These are phyloP conservation scores for Saccharomyces hybrid DNA, from an alignment of 1,139 yeast genomes.

Conservation along the genomic window DNA sequence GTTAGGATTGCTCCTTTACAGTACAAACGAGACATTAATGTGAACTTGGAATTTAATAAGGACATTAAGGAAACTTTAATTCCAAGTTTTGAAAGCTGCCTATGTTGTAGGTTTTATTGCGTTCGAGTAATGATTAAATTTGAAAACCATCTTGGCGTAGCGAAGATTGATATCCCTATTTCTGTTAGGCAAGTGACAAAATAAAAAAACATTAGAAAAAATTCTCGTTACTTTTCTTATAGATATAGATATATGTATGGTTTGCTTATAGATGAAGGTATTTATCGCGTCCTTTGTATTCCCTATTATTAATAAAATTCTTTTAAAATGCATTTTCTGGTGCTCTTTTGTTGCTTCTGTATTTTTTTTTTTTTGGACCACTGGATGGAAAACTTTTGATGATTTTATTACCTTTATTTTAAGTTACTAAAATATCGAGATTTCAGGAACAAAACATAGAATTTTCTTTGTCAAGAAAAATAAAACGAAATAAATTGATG, in stretches of 20 bases:
- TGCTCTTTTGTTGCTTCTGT: not conserved
- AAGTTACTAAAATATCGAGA: not conserved
- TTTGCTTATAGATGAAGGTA: not conserved
- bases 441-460: not conserved
- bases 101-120: constrained; percentile 43
- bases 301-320: not conserved
- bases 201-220: not conserved
- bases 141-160: constrained; percentile 19
- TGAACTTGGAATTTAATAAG: constrained; percentile 21
- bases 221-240: not conserved
- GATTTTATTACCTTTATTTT: not conserved
- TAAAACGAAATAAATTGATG: not conserved
- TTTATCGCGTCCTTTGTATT: not conserved
- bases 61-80: constrained; percentile 36
- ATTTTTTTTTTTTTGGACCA: not conserved
- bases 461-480: not conserved
- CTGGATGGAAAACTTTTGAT: not conserved
- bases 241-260: not conserved
- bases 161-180: constrained; percentile 29
- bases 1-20: constrained; percentile 10
- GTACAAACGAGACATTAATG: constrained; percentile 13
- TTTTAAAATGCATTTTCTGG: not conserved
- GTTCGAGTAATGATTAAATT: constrained; percentile 28
- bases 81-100: constrained; percentile 49
- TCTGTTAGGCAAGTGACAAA: constrained; percentile 9